Evolutionary conservation across 208 protist species (phyloP).

Genomic region (Kentomonas sorsogonicus): DNA sequence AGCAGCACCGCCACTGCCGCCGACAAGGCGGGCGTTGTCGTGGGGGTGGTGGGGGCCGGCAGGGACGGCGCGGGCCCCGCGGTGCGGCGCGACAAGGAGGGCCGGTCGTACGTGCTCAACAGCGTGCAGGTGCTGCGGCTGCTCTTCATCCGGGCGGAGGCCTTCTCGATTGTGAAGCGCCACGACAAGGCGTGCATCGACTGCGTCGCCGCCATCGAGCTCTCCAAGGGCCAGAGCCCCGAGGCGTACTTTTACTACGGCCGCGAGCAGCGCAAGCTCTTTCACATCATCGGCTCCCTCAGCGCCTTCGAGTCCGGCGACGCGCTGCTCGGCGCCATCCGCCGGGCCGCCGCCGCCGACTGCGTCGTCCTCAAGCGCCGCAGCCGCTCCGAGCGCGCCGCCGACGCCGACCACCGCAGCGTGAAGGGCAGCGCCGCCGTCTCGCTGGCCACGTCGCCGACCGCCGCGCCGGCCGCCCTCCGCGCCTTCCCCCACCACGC

Average conservation of each 20-base stretch:
- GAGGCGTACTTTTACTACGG: constrained; percentile 68
- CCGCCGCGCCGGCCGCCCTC: no score
- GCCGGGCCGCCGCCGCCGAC: constrained; percentile 19
- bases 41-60: no score
- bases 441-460: no score
- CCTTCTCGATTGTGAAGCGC: constrained; percentile 40
- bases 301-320: constrained; percentile 63
- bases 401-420: no score
- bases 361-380: constrained; percentile 18
- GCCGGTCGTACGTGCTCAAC: constrained; percentile 32
- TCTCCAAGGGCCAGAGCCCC: constrained; percentile 41
- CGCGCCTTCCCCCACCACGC: no score
- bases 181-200: constrained; percentile 62
- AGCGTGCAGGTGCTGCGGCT: constrained; percentile 51
- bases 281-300: constrained; percentile 39
- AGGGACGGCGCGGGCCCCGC: constrained; percentile 7
- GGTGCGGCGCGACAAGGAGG: constrained; percentile 16
- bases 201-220: constrained; percentile 37
- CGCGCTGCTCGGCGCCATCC: constrained; percentile 34
- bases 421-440: no score
- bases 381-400: no score
- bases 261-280: constrained; percentile 50
- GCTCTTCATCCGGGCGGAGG: constrained; percentile 66
- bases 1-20: background rate
- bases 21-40: no score